These are phyloP conservation scores for Cenococcum geophilum DNA, from an alignment of 495 filamentous ascomycete genomes.

Conservation along the genomic window DNA sequence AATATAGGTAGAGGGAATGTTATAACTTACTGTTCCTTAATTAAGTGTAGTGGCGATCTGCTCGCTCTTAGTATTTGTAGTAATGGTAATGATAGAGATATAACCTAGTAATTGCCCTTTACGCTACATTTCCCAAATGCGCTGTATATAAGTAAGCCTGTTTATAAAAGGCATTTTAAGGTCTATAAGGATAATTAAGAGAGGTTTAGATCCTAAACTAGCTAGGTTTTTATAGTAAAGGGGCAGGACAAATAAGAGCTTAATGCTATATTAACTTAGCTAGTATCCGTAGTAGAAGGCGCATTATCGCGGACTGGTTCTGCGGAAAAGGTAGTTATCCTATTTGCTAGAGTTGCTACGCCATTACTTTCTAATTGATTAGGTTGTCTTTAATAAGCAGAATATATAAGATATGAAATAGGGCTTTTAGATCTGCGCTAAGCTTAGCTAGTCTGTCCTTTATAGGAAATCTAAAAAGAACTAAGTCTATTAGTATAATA, in stretches of 20 bases:
- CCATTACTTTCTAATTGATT: conserved; percentile 3
- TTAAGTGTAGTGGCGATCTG: no score
- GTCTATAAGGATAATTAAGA: conserved; percentile 18
- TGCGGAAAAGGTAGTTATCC: not conserved
- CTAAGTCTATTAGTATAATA: conserved; percentile 1
- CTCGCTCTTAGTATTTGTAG: no score
- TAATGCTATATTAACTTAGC: not conserved
- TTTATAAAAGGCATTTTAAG: conserved; percentile 23
- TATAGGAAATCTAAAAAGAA: not conserved
- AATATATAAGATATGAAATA: not conserved
- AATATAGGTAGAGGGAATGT: no score
- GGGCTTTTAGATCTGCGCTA: not conserved
- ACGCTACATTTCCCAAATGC: conserved; percentile 18
- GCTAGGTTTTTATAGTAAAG: not conserved
- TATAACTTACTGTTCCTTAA: no score
- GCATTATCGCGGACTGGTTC: not conserved
- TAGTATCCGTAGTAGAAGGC: not conserved
- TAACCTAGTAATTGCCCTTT: conserved; percentile 8
- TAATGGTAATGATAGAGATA: no score
- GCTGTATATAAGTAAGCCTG: conserved; percentile 14
- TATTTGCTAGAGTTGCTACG: not conserved
- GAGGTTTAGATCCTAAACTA: not conserved
- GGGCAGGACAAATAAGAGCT: not conserved
- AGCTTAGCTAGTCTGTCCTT: not conserved
- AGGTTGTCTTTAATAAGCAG: conserved; percentile 1